Percentiles rank a stretch among this genome's conserved stretches.
Conservation (phyloP, 495 filamentous ascomycete genomes). For the Tuber magnatum region DNA sequence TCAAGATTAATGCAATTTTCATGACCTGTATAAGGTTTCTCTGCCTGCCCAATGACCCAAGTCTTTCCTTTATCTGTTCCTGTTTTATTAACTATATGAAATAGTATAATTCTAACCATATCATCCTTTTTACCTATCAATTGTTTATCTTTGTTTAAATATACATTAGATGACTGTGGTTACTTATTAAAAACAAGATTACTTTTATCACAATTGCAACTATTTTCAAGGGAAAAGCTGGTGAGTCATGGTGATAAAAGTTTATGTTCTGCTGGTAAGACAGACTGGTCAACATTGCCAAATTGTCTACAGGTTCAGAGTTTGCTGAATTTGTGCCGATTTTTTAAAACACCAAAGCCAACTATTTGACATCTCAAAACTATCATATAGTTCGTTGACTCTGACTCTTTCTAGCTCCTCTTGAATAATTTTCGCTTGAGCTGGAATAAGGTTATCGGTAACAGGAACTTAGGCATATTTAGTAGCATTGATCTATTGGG, state of each 20-base stretch:
- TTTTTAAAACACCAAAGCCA: conserved; percentile 35
- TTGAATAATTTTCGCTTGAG: conserved; percentile 24
- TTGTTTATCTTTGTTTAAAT: conserved; percentile 1
- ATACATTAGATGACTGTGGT: conserved; percentile 1
- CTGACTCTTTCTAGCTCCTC: neutral
- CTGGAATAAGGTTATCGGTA: conserved; percentile 25
- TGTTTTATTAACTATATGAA: conserved; percentile 35
- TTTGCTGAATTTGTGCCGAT: conserved; percentile 13
- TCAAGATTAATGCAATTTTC: neutral
- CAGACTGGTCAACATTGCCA: neutral
- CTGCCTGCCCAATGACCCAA: neutral
- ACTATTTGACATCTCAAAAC: conserved; percentile 11
- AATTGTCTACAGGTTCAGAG: conserved; percentile 7
- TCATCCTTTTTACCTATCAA: conserved; percentile 14
- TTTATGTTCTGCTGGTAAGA: conserved; percentile 4
- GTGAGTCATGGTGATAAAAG: conserved; percentile 9
- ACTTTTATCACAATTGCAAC: conserved; percentile 9
- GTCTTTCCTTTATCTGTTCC: conserved; percentile 10
- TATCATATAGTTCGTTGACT: neutral
- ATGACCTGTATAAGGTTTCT: neutral
- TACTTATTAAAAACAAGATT: conserved; percentile 18
- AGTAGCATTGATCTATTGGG: conserved; percentile 28
- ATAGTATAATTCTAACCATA: conserved; percentile 30
- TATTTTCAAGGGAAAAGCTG: conserved; percentile 32
- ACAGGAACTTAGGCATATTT: conserved; percentile 25